phyloP scores from a whole-genome alignment of 2,329 filamentous ascomycete genomes.

The Venturiaceae sp. region DNA sequence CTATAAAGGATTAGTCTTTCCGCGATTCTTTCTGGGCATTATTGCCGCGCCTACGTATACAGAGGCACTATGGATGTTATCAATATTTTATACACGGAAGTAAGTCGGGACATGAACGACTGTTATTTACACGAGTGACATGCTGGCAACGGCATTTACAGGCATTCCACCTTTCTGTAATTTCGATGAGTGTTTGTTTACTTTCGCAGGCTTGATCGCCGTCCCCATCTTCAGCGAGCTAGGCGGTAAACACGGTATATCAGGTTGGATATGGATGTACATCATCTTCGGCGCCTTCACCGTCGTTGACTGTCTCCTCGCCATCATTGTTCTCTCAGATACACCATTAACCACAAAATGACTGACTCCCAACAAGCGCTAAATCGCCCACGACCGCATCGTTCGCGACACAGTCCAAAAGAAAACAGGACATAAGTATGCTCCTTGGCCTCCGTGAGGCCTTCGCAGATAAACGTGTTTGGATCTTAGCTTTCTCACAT shows the following conservation, averaged over 20 bases:
- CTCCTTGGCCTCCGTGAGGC: constrained; percentile 22
- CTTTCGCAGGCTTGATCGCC: constrained; percentile 40
- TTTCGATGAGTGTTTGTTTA: constrained; percentile 10
- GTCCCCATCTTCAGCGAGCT: constrained; percentile 40
- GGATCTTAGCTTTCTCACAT: constrained; percentile 44
- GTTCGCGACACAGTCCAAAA: constrained; percentile 26
- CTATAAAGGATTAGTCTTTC: constrained; percentile 32
- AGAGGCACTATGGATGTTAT: constrained; percentile 34
- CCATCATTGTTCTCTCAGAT: constrained; percentile 31
- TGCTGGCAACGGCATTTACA: constrained; percentile 35
- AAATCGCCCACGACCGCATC: constrained; percentile 39
- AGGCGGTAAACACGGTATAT: constrained; percentile 35
- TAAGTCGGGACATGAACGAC: constrained; percentile 43
- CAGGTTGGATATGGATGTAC: constrained; percentile 46
- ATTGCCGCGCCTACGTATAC: constrained; percentile 43
- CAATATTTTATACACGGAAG: constrained; percentile 36
- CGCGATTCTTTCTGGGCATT: constrained; percentile 41
- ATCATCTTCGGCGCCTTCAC: constrained; percentile 24
- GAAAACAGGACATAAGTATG: constrained; percentile 33
- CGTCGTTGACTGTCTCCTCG: constrained; percentile 18
- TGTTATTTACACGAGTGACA: constrained; percentile 40
- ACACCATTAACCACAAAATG: constrained; percentile 27
- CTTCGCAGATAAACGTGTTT: constrained; percentile 36
- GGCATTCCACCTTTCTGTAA: background rate
- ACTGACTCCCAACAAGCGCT: constrained; percentile 28